Evolutionary conservation across 306 rosid genomes (phyloP).

Genomic region (Geum urbanum): DNA sequence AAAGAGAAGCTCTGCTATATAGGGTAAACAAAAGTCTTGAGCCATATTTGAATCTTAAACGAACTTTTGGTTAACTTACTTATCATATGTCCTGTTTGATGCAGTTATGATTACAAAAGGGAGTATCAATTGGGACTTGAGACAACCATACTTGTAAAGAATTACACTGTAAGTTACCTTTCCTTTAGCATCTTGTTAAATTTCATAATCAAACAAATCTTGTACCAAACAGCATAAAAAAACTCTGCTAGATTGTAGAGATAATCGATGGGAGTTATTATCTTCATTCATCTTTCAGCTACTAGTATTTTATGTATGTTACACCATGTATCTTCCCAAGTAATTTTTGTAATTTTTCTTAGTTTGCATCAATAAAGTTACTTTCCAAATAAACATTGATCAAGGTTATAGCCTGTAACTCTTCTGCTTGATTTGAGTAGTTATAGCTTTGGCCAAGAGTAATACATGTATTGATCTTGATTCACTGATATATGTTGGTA

Average conservation of each 20-base stretch:
- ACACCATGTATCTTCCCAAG: background rate
- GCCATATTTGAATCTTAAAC: constrained; percentile 13
- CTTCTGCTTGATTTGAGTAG: background rate
- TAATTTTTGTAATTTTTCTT: background rate
- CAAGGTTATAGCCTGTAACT: background rate
- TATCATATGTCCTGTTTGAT: constrained; percentile 27
- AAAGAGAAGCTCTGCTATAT: constrained; percentile 97
- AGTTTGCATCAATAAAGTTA: background rate
- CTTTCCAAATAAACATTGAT: background rate
- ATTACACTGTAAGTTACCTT: constrained; percentile 72
- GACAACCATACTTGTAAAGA: constrained; percentile 92
- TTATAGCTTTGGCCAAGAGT: background rate
- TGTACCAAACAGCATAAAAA: constrained; percentile 6
- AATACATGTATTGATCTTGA: background rate
- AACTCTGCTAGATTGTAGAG: constrained; percentile 21
- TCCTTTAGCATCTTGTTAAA: constrained; percentile 17
- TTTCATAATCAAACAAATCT: constrained; percentile 16
- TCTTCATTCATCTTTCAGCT: constrained; percentile 6
- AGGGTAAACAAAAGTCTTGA: constrained; percentile 46
- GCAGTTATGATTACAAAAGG: constrained; percentile 97
- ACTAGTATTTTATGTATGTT: background rate
- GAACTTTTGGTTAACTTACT: constrained; percentile 16
- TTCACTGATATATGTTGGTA: constrained; percentile 9
- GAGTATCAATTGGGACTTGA: constrained; percentile 99
- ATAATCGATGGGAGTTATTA: background rate